Base-by-base conservation (phyloP, 1,284 basidiomycete species). In the Ganoderma sinense region DNA sequence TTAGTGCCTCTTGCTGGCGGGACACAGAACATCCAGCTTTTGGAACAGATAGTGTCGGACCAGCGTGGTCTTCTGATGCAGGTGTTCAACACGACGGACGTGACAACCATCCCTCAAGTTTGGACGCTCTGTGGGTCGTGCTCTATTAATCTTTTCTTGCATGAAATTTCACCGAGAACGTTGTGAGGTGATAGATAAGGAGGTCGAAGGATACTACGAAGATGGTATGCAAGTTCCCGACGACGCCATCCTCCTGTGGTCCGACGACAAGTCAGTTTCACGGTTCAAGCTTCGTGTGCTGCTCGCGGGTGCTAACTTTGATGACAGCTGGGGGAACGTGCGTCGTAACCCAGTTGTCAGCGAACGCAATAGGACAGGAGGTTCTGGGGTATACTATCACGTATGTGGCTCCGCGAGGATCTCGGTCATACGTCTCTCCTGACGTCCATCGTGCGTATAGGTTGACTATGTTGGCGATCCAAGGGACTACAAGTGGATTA, bases 311-410 rank as follows among this genome's bases (percentile, higher is more conserved):
- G 29, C 70, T 29, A 23, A 40, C 16, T 23, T 7, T 33, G 43
- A 11, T 39, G 45, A 11, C 65, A 89, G 87, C 77, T 90, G 85
- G 84, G 89, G 89, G 7, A 90, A 90, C 72, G 82, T 90, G 61
- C 86, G 87, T 29, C 87, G 89, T 14, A 86, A 85, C 73, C 89
- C 90, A 0, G 77, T 85, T 3, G 75, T 79, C 11, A 80, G 80
- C 60, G 88, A 91, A 74, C 83, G 85, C 5, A 87, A 88, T 72
- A 81, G 89, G 60, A 84, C 85, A 0, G 91, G 90, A 43, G 91
- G 90, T 43, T 88, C 89, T 36, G 90, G 89, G 55, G 87, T 92
- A 2, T 92, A 92, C 76, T 92, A 91, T 76, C 90, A 91, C 74
- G 88, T 88, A 72, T 14, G 48, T 51, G 23, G 23, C 4, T 14